Base-by-base conservation (phyloP, 164 flowering plant species). In the Houttuynia cordata region DNA sequence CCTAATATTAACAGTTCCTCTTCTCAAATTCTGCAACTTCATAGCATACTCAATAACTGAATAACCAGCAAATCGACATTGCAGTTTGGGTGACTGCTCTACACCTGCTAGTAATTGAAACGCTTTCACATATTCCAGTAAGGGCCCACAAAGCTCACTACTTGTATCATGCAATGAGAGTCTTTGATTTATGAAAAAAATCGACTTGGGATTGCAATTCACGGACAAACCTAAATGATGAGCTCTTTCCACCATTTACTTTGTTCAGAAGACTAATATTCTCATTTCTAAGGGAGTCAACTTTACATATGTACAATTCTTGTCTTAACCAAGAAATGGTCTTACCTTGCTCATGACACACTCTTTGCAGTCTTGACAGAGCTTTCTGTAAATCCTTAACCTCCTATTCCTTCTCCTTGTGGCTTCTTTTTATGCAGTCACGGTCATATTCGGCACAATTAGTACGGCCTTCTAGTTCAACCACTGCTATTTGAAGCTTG, bases 221-320 rank as follows among this genome's bases (percentile, higher is more conserved):
- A 64, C 77, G 79, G 60, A 88, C 97, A 45, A 94, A 76, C 75
- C 79, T 83, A 60, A 80, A 68, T 34, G 74, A 77, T 55, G 72
- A 71, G 23, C 59, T 74, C 24, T 68, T 73, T 42, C 74, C 75
- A 17, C 78, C 85, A 58, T 79, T 79, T 47, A 91, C 71, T 40
- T 95, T 85, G 60, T 78, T 70, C 59, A 87, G 70, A 12, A 94
- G 68, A 62, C 66, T 68, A 25, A 86, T 81, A 65, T 91, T 94
- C 75, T 94, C 99, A 57, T 70, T 80, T 57, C 96, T 71, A 64
- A 94, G 93, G 62, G 93, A 80, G 66, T 83, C 93, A 56, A 79
- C 76, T 71, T 91, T 90, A 61, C 68, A 42, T 71, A 76, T 79
- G 56, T 54, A 75, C 40, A 93, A 81, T 57, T 91, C 96, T 75